These are phyloP conservation scores for Pestalotiopsis sp. DNA, from an alignment of 2,329 filamentous ascomycete genomes.

Conservation along the genomic window DNA sequence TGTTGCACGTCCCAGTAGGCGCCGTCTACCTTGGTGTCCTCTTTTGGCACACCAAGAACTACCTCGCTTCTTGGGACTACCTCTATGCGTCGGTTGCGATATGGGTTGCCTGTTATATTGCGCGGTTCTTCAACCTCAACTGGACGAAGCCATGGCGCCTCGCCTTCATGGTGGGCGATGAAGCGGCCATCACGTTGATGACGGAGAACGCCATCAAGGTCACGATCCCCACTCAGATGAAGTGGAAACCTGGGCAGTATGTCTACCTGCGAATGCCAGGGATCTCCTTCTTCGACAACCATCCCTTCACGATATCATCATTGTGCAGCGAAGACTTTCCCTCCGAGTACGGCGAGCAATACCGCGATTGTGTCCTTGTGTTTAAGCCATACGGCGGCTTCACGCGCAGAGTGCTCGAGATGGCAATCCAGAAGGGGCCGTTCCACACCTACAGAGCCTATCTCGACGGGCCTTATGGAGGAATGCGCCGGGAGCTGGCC, in stretches of 20 bases:
- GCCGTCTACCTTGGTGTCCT: conserved; percentile 80
- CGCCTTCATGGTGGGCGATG: conserved; percentile 86
- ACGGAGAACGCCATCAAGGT: conserved; percentile 95
- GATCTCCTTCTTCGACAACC: conserved; percentile 87
- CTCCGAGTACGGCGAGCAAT: conserved; percentile 85
- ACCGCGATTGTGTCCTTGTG: conserved; percentile 85
- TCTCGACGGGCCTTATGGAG: conserved; percentile 91
- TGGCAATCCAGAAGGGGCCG: conserved; percentile 80
- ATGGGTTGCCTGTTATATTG: conserved; percentile 73
- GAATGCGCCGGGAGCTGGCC: conserved; percentile 86
- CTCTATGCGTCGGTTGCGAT: conserved; percentile 80
- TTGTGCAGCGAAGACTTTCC: conserved; percentile 92
- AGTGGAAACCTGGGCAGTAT: conserved; percentile 92
- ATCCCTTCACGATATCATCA: conserved; percentile 93
- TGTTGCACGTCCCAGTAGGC: conserved; percentile 80
- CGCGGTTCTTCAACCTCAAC: conserved; percentile 84
- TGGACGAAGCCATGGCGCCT: conserved; percentile 81
- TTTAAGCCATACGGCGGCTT: conserved; percentile 93
- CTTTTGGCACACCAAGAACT: conserved; percentile 97
- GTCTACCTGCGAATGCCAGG: conserved; percentile 94
- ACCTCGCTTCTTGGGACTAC: conserved; percentile 86
- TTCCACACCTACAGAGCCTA: conserved; percentile 93
- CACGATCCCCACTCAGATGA: conserved; percentile 90
- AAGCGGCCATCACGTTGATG: conserved; percentile 86
- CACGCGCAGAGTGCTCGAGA: conserved; percentile 81